Conservation (phyloP, 768 basidiomycete species). For the Mycena alexandri region DNA sequence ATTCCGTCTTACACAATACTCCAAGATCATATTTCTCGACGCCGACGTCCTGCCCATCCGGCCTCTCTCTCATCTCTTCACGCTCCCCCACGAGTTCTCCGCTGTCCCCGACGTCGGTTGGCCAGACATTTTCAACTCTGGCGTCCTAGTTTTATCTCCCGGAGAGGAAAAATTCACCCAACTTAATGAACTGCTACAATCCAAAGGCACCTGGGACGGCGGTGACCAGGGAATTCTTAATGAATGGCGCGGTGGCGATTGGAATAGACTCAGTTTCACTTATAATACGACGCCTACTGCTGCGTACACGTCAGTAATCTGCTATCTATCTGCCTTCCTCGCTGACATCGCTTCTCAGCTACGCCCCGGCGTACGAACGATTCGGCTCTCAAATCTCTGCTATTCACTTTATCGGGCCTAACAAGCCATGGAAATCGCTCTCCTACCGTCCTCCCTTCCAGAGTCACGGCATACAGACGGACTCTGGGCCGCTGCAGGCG, state of each 20-base stretch:
- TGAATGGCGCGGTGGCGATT: slow-evolving; percentile 89
- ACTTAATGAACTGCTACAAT: slow-evolving; percentile 75
- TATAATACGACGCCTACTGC: slow-evolving; percentile 99
- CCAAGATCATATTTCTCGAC: slow-evolving; percentile 91
- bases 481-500: slow-evolving; percentile 52
- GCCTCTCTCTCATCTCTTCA: slow-evolving; percentile 94
- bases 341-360: slow-evolving; percentile 63
- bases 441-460: slow-evolving; percentile 73
- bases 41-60: slow-evolving; percentile 91
- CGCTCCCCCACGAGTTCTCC: slow-evolving; percentile 84
- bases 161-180: slow-evolving; percentile 86
- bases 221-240: slow-evolving; percentile 99
- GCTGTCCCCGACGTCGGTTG: slow-evolving; percentile 98
- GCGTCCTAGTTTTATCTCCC: slow-evolving; percentile 89
- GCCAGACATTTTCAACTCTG: slow-evolving; percentile 99
- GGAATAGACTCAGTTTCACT: slow-evolving; percentile 96
- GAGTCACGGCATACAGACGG: slow-evolving; percentile 37
- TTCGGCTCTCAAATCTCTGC: slow-evolving; percentile 89
- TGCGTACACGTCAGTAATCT: slow-evolving; percentile 86
- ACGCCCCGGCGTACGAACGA: slow-evolving; percentile 96
- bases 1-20: slow-evolving; percentile 90
- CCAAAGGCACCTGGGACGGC: slow-evolving; percentile 94
- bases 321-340: slow-evolving; percentile 39
- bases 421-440: slow-evolving; percentile 93
- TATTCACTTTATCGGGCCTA: slow-evolving; percentile 95